Evolutionary conservation across 805 yeast genomes (phyloP).

Genomic region (Brettanomyces anomalus): DNA sequence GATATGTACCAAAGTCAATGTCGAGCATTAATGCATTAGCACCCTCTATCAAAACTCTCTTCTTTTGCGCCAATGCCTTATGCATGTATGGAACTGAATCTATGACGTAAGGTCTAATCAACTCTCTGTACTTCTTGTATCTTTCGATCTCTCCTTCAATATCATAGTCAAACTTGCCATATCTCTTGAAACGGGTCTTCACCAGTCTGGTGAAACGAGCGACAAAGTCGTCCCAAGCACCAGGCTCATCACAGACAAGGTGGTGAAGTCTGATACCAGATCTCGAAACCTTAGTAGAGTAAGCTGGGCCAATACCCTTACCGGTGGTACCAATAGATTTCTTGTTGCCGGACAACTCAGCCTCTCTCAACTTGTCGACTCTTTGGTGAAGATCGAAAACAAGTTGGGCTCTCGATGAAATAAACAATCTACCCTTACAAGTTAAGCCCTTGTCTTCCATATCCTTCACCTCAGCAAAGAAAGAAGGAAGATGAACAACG

Average conservation of each 20-base stretch:
- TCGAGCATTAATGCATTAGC: constrained; percentile 98
- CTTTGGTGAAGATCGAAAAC: constrained; percentile 98
- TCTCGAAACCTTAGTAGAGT: constrained; percentile 93
- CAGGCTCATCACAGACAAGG: constrained; percentile 80
- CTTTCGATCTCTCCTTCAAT: constrained; percentile 68
- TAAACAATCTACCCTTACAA: constrained; percentile 67
- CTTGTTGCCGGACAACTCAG: constrained; percentile 72
- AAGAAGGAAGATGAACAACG: constrained; percentile 89
- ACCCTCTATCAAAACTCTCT: constrained; percentile 91
- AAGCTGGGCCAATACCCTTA: constrained; percentile 98
- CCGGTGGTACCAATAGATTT: constrained; percentile 96
- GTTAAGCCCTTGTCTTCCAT: constrained; percentile 76
- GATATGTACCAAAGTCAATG: constrained; percentile 96
- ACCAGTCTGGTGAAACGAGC: constrained; percentile 67
- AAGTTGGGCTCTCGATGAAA: constrained; percentile 90
- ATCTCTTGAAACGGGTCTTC: constrained; percentile 76
- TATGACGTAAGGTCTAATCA: constrained; percentile 82
- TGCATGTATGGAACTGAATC: constrained; percentile 85
- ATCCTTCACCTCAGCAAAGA: constrained; percentile 77
- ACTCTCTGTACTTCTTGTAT: constrained; percentile 66
- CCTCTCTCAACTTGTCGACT: constrained; percentile 91
- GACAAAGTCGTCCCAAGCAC: constrained; percentile 89
- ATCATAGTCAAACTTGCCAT: constrained; percentile 89
- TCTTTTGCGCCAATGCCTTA: constrained; percentile 62
- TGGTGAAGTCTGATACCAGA: constrained; percentile 97